phyloP scores from a whole-genome alignment of 805 yeast genomes.

The Ogataea trehalophila region DNA sequence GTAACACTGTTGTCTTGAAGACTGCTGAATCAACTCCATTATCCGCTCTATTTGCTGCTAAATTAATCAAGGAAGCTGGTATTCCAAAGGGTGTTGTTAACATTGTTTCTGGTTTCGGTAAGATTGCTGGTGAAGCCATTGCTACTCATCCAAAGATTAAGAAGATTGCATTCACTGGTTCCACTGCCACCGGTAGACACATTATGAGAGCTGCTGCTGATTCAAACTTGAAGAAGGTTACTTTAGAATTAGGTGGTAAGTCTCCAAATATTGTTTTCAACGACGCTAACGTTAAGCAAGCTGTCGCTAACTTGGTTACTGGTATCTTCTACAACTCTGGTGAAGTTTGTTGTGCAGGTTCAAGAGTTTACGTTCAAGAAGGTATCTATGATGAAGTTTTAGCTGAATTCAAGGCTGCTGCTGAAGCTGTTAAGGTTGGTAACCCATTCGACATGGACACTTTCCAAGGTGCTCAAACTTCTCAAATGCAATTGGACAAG shows the following conservation, averaged over 20 bases:
- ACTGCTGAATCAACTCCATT: slow-evolving; percentile 78
- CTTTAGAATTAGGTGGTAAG: slow-evolving; percentile 81
- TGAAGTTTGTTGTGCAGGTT: slow-evolving; percentile 80
- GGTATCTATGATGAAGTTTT: slow-evolving; percentile 62
- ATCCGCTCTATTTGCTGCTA: slow-evolving; percentile 61
- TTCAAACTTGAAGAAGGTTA: slow-evolving; percentile 71
- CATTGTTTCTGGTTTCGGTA: slow-evolving; percentile 72
- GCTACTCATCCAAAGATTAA: slow-evolving; percentile 63
- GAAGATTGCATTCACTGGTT: slow-evolving; percentile 79
- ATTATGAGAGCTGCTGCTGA: slow-evolving; percentile 68
- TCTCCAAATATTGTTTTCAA: slow-evolving; percentile 71
- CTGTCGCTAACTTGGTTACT: slow-evolving; percentile 45
- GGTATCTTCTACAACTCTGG: slow-evolving; percentile 81
- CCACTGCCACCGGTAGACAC: slow-evolving; percentile 68
- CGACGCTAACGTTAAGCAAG: slow-evolving; percentile 57
- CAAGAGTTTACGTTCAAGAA: slow-evolving; percentile 73
- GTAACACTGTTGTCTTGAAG: slow-evolving; percentile 68
- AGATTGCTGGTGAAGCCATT: slow-evolving; percentile 66
- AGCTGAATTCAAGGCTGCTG: slow-evolving; percentile 51
- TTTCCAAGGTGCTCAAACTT: slow-evolving; percentile 77
- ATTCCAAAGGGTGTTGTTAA: slow-evolving; percentile 73
- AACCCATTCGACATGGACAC: slow-evolving; percentile 64
- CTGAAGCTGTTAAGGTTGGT: slow-evolving; percentile 63
- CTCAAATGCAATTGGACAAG: slow-evolving; percentile 63
- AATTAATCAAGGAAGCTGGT: slow-evolving; percentile 61